Evolutionary conservation across 2,329 filamentous ascomycete species (phyloP), one percentile per base, ranked within the genome.

Genomic region (Colletotrichum lindemuthianum): DNA sequence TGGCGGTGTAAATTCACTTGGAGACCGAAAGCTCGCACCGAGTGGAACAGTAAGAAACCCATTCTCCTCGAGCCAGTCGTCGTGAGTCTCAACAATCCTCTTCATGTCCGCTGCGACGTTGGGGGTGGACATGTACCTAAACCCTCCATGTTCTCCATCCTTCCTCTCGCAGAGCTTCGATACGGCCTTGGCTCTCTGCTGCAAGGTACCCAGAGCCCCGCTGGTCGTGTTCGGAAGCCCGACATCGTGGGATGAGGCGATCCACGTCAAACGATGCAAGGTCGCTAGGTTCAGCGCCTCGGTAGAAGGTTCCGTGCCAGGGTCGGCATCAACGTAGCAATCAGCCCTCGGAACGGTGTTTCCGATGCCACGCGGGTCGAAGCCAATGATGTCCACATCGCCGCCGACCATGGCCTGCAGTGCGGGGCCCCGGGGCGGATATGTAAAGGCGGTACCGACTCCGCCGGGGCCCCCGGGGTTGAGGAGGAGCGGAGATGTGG

Each of bases 391-490:
- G 63, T 83, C 79, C 66, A 77, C 75, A 44, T 80, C 75, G 1
- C 63, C 54, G 40, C 80, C 81, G 13, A 81, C 70, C 16, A 79
- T 67, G 2, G 66, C 54, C 41, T 80, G 80, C 2, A 83, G 59
- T 6, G 56, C 43, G 2, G 40, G 15, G 15, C 74, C 80, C 8
- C 63, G 36, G 8, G 7, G 13, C 2, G 63, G 59, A 0, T 76
- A 59, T 5, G 71, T 70, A 15, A 80, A 70, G 0, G 50, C 2
- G 0, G 75, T 74, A 5, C 81, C 82, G 24, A 76, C 76, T 1
- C 79, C 81, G 15, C 82, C 81, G 1, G 82, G 82, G 0, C 82
- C 81, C 36, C 81, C 82, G 11, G 81, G 81, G 64, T 84, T 83
- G 51, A 82, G 5, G 5, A 83, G 69, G 12, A 83, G 64, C 5